Conservation (phyloP, 2,329 filamentous ascomycete species). For the Bipolaris bicolor region DNA sequence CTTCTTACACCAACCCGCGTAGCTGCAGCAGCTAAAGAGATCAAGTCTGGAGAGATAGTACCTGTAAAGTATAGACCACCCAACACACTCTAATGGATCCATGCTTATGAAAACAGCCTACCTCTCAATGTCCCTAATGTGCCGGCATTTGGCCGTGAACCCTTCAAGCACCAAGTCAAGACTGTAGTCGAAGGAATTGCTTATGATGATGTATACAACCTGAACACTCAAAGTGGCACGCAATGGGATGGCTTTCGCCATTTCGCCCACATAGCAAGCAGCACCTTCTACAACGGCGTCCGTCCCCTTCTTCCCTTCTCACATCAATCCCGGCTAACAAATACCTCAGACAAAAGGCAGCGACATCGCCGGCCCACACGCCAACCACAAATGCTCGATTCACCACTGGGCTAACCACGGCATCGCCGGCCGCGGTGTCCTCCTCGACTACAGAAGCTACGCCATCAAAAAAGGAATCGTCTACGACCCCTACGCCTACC, state of each 20-base stretch:
- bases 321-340: not conserved
- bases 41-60: conserved; percentile 62
- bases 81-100: not conserved
- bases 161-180: conserved; percentile 63
- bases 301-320: not conserved
- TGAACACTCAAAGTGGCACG: conserved; percentile 55
- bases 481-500: conserved; percentile 52
- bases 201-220: conserved; percentile 53
- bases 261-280: conserved; percentile 49
- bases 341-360: conserved; percentile 44
- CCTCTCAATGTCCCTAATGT: conserved; percentile 60
- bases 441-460: conserved; percentile 54
- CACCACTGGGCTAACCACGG: conserved; percentile 55
- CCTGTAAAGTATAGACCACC: conserved; percentile 57
- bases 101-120: conserved; percentile 47
- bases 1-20: conserved; percentile 63
- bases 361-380: conserved; percentile 49
- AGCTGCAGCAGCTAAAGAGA: conserved; percentile 60
- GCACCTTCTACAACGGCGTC: conserved; percentile 52
- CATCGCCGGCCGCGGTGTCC: conserved; percentile 52
- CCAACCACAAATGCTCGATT: conserved; percentile 54
- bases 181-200: conserved; percentile 40
- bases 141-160: conserved; percentile 60
- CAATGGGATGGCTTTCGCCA: conserved; percentile 57
- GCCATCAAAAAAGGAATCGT: conserved; percentile 51